Evolutionary conservation across 805 yeast genomes (phyloP).

Genomic region (Kluyveromyces dobzhanskii): DNA sequence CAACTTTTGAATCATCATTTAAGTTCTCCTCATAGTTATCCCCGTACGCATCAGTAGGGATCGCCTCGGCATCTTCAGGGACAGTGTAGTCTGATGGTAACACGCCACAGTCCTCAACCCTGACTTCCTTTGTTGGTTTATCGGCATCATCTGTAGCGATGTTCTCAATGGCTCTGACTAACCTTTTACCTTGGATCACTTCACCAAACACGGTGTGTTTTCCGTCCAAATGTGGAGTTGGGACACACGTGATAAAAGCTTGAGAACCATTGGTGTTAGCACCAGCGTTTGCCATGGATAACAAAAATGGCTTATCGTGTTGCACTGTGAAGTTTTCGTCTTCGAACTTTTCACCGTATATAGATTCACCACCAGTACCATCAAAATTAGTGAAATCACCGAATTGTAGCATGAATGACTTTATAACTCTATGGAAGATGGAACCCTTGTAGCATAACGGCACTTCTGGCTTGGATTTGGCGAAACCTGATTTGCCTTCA

Average conservation of each 20-base stretch:
- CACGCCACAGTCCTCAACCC: slow-evolving; percentile 72
- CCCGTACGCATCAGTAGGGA: slow-evolving; percentile 71
- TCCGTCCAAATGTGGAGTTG: slow-evolving; percentile 90
- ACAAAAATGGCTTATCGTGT: slow-evolving; percentile 79
- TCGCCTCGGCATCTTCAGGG: slow-evolving; percentile 35
- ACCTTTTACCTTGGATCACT: slow-evolving; percentile 71
- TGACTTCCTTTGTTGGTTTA: slow-evolving; percentile 62
- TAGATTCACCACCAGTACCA: slow-evolving; percentile 78
- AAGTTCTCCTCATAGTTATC: slow-evolving; percentile 71
- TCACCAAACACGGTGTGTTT: slow-evolving; percentile 96
- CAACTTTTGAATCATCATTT: slow-evolving; percentile 64
- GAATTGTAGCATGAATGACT: slow-evolving; percentile 87
- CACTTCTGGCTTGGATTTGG: slow-evolving; percentile 27
- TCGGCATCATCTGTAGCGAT: slow-evolving; percentile 54
- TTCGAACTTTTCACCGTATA: slow-evolving; percentile 78
- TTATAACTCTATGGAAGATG: slow-evolving; percentile 88
- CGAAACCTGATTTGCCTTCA: slow-evolving; percentile 68
- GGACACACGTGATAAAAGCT: slow-evolving; percentile 85
- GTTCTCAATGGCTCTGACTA: slow-evolving; percentile 72
- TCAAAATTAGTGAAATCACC: slow-evolving; percentile 76
- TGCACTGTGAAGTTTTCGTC: slow-evolving; percentile 76
- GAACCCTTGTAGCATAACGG: slow-evolving; percentile 74
- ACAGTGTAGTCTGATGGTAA: slow-evolving; percentile 50
- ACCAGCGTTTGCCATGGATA: slow-evolving; percentile 97
- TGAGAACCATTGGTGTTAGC: slow-evolving; percentile 95